Evolutionary conservation across 2,329 filamentous ascomycete genomes (phyloP).

Genomic region (Apiospora phragmitis): DNA sequence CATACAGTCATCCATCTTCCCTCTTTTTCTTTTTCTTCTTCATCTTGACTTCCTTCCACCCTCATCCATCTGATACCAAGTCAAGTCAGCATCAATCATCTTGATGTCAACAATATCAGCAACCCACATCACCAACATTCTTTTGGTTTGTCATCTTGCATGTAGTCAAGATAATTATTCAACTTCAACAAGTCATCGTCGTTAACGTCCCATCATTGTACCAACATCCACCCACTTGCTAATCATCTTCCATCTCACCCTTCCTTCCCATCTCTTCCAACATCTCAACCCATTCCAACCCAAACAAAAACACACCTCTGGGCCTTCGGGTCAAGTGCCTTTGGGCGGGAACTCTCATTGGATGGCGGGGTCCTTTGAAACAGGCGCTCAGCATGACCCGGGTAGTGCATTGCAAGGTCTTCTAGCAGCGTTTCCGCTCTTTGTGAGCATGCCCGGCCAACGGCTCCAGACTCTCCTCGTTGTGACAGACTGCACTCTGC

Average conservation of each 20-base stretch:
- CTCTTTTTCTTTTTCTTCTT: too few relatives aligned
- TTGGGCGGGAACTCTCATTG: background rate
- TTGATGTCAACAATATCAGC: background rate
- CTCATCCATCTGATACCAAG: background rate
- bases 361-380: slow-evolving; percentile 5
- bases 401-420: slow-evolving; percentile 4
- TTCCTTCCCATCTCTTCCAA: background rate
- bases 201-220: too few relatives aligned
- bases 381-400: background rate
- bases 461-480: background rate
- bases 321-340: slow-evolving; percentile 6
- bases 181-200: background rate
- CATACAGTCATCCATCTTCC: background rate
- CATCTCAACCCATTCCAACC: too few relatives aligned
- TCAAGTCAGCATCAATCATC: background rate
- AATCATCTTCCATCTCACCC: background rate
- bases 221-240: too few relatives aligned
- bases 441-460: background rate
- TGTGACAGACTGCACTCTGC: background rate
- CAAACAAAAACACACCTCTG: too few relatives aligned
- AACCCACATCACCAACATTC: background rate
- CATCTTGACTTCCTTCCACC: background rate
- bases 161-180: background rate
- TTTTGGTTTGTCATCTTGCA: background rate
- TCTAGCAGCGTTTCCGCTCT: background rate